Evolutionary conservation across 2,329 filamentous ascomycete species (phyloP).

Genomic region (Helminthosporium solani): DNA sequence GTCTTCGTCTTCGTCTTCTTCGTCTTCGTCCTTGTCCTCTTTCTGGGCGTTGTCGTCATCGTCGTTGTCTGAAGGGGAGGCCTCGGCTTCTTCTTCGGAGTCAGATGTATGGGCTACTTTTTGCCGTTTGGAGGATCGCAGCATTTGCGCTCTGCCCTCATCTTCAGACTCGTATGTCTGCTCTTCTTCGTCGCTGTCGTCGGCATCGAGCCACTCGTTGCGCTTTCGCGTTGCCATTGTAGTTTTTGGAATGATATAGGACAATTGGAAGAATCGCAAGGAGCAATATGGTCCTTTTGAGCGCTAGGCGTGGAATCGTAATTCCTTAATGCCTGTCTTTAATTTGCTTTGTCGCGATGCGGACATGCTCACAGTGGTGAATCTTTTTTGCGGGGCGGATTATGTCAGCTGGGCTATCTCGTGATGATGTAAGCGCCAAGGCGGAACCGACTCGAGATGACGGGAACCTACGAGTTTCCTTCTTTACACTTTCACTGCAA

Average conservation of each 20-base stretch:
- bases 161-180: slow-evolving; percentile 68
- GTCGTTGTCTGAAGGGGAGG: slow-evolving; percentile 22
- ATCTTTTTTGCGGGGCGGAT: slow-evolving; percentile 22
- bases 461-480: not conserved
- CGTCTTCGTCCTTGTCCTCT: slow-evolving; percentile 14
- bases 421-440: not conserved
- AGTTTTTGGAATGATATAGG: not conserved
- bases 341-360: not conserved
- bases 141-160: slow-evolving; percentile 62
- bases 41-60: no score
- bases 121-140: slow-evolving; percentile 62
- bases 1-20: slow-evolving; percentile 24
- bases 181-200: slow-evolving; percentile 47
- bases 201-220: slow-evolving; percentile 67
- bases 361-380: slow-evolving; percentile 21
- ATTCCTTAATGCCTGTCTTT: not conserved
- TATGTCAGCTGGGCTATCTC: slow-evolving; percentile 11
- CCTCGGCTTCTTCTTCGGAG: slow-evolving; percentile 25
- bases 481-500: no score
- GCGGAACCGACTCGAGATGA: slow-evolving; percentile 6
- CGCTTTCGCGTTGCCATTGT: slow-evolving; percentile 67
- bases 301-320: no score
- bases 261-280: no score
- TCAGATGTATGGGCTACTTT: slow-evolving; percentile 54
- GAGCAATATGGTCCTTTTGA: no score